Evolutionary conservation across 2,329 filamentous ascomycete species (phyloP).

Genomic region (Beauveria sp.): DNA sequence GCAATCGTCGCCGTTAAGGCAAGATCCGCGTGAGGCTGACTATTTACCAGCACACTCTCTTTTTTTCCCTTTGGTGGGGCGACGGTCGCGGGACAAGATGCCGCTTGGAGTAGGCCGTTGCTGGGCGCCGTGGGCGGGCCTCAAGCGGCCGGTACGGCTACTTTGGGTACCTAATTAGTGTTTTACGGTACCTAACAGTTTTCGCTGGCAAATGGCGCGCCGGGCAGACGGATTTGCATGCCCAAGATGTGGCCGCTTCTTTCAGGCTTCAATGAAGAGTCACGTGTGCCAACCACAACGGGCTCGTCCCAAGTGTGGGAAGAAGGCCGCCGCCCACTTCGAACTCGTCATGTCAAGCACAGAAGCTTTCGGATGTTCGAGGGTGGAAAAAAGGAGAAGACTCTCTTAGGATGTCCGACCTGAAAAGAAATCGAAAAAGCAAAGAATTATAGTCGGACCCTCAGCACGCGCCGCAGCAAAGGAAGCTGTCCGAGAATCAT

Average conservation of each 20-base stretch:
- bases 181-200: neutral
- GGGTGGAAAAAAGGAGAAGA: neutral
- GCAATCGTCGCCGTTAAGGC: neutral
- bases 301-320: neutral
- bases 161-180: too few species aligned
- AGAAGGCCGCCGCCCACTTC: neutral
- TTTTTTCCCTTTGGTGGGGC: slow-evolving; percentile 2
- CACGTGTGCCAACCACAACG: neutral
- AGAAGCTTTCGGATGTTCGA: neutral
- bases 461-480: neutral
- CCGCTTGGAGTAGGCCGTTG: neutral
- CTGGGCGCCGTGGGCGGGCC: neutral
- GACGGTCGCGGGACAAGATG: neutral
- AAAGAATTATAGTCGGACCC: neutral
- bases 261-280: neutral
- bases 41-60: neutral
- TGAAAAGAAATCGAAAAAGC: neutral
- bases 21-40: neutral
- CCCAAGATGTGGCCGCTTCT: neutral
- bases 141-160: neutral
- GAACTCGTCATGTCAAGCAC: neutral
- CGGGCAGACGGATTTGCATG: neutral
- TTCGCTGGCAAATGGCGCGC: neutral
- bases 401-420: neutral
- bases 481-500: neutral